phyloP scores from a whole-genome alignment of 805 yeast genomes.

The Hermanozyma aechmeae region DNA sequence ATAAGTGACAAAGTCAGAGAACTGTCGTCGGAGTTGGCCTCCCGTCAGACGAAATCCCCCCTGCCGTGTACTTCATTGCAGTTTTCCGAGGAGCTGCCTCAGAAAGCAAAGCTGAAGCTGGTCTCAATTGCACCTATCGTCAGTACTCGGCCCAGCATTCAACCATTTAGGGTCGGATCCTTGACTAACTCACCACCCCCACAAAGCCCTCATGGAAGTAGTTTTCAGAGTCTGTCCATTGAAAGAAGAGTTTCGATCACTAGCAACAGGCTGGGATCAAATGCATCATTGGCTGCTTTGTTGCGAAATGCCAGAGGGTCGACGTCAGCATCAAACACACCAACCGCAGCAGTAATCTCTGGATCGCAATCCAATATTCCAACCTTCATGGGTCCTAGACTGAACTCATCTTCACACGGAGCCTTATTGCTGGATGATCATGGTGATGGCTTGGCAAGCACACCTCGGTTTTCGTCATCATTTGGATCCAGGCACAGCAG shows the following conservation, averaged over 20 bases:
- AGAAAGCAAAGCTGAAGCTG: constrained; percentile 2
- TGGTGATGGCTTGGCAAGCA: constrained; percentile 21
- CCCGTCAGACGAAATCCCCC: constrained; percentile 7
- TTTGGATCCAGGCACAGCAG: constrained; percentile 57
- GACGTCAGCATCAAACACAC: constrained; percentile 27
- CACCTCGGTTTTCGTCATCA: constrained; percentile 63
- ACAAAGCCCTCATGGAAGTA: constrained; percentile 9
- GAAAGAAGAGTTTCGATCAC: constrained; percentile 35
- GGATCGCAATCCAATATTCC: constrained; percentile 1
- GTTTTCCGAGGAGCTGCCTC: constrained; percentile 4
- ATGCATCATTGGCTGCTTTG: constrained; percentile 45
- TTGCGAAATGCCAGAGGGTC: constrained; percentile 41
- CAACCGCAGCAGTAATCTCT: constrained; percentile 15
- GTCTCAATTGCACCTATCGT: constrained; percentile 1
- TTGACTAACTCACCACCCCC: constrained; percentile 36
- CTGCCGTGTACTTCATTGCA: constrained; percentile 11
- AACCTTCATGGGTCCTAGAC: constrained; percentile 11
- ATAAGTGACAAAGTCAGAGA: constrained; percentile 26
- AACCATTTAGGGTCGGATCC: constrained; percentile 59
- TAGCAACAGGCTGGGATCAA: constrained; percentile 38
- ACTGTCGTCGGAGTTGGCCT: not conserved
- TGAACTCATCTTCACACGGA: constrained; percentile 32
- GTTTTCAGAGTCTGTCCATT: constrained; percentile 13
- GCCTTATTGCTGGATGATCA: constrained; percentile 19
- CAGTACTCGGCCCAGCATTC: constrained; percentile 27